phyloP scores from a whole-genome alignment of 108 stramenopile genomes.

The Epithemia pelagica region DNA sequence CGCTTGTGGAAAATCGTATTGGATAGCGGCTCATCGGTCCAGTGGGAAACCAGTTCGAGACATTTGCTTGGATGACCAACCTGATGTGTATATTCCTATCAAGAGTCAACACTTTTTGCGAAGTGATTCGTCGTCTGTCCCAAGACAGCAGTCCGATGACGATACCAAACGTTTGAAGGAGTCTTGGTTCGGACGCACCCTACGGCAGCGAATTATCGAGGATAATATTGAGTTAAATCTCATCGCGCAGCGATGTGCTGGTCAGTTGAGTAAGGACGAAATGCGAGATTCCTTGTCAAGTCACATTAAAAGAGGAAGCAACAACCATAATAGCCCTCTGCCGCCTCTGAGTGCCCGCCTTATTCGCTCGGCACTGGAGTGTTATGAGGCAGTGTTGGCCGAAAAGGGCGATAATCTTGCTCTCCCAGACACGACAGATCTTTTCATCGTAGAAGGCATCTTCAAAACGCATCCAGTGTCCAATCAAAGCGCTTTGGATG shows the following conservation, averaged over 20 bases:
- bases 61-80: slow-evolving; percentile 71
- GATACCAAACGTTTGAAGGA: slow-evolving; percentile 9
- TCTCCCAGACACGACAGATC: not conserved
- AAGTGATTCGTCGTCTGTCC: too few species aligned
- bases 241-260: slow-evolving; percentile 34
- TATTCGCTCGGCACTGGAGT: not conserved
- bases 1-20: slow-evolving; percentile 67
- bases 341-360: not conserved
- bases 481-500: not conserved
- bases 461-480: slow-evolving; percentile 19
- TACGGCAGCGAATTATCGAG: slow-evolving; percentile 26
- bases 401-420: not conserved
- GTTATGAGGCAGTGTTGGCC: not conserved
- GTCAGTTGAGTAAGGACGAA: slow-evolving; percentile 21
- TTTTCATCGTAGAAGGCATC: slow-evolving; percentile 5
- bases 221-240: slow-evolving; percentile 32
- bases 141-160: not conserved
- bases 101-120: slow-evolving; percentile 32
- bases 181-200: slow-evolving; percentile 28
- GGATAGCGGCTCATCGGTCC: slow-evolving; percentile 23
- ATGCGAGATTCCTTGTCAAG: slow-evolving; percentile 15
- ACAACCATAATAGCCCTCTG: too few species aligned
- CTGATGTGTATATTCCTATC: slow-evolving; percentile 55
- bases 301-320: slow-evolving; percentile 9
- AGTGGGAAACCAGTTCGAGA: slow-evolving; percentile 24